Evolutionary conservation across 2,329 filamentous ascomycete species (phyloP).

Genomic region (Escovopsis sp.): DNA sequence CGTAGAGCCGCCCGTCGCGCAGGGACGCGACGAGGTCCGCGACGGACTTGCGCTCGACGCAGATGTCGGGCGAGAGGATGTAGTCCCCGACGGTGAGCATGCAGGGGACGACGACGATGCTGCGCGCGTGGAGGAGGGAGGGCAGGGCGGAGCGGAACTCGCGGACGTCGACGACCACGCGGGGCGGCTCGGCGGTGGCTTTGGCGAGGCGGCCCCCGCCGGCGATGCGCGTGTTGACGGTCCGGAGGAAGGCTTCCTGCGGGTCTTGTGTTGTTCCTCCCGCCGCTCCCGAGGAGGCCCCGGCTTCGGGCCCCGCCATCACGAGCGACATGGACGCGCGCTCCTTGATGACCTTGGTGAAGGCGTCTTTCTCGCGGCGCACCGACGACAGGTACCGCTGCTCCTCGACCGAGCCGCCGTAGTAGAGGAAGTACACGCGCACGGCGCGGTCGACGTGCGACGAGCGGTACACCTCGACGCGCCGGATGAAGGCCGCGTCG

Average conservation of each 20-base stretch:
- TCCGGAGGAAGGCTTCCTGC: slow-evolving; percentile 83
- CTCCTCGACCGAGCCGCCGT: slow-evolving; percentile 86
- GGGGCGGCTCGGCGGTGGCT: slow-evolving; percentile 77
- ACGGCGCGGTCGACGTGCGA: slow-evolving; percentile 83
- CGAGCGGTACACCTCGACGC: slow-evolving; percentile 89
- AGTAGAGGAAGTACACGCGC: slow-evolving; percentile 93
- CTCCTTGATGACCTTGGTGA: slow-evolving; percentile 88
- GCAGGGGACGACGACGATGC: slow-evolving; percentile 79
- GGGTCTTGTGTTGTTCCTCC: slow-evolving; percentile 40
- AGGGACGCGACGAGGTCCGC: slow-evolving; percentile 85
- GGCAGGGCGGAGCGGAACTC: slow-evolving; percentile 91
- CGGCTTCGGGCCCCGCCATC: slow-evolving; percentile 55
- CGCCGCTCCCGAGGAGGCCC: slow-evolving; percentile 8
- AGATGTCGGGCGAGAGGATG: slow-evolving; percentile 78
- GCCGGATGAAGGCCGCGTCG: slow-evolving; percentile 81
- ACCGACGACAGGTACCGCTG: slow-evolving; percentile 82
- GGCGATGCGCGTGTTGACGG: slow-evolving; percentile 91
- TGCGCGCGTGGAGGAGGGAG: slow-evolving; percentile 76
- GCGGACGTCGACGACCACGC: slow-evolving; percentile 87
- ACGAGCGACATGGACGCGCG: slow-evolving; percentile 85
- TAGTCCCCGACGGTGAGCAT: slow-evolving; percentile 97
- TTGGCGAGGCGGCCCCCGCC: slow-evolving; percentile 70
- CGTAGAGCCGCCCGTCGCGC: slow-evolving; percentile 79
- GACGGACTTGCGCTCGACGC: slow-evolving; percentile 87
- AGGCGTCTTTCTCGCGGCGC: slow-evolving; percentile 89